A percentile compares a stretch with the other conserved stretches of the same genome.
Conservation (phyloP, 768 basidiomycete species). For the Auricularia auricula-judae region DNA sequence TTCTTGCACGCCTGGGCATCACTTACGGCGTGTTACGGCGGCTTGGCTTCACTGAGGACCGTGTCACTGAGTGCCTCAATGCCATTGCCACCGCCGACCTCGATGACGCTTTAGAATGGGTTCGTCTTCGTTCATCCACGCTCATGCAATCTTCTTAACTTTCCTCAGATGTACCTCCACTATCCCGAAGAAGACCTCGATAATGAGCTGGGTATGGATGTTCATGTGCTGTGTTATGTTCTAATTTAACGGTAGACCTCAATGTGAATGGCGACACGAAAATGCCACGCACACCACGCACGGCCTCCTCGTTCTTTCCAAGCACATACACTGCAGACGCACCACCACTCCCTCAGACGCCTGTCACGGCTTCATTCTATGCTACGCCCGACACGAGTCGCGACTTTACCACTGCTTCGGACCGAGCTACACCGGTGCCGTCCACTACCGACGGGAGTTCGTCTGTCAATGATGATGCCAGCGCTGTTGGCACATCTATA, state of each 20-base stretch:
- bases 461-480: background rate
- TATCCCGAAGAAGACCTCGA: slow-evolving; percentile 50
- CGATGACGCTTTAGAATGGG: slow-evolving; percentile 92
- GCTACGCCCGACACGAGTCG: slow-evolving; percentile 1
- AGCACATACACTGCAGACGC: background rate
- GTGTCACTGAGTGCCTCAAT: slow-evolving; percentile 61
- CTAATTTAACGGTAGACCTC: background rate
- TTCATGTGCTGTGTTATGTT: too few relatives aligned
- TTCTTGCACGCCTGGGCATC: slow-evolving; percentile 55
- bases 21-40: slow-evolving; percentile 73
- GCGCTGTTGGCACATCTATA: background rate
- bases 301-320: slow-evolving; percentile 1
- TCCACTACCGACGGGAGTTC: background rate
- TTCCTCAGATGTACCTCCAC: slow-evolving; percentile 48
- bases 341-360: slow-evolving; percentile 4
- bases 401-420: background rate
- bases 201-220: slow-evolving; percentile 11
- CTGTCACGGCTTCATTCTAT: background rate
- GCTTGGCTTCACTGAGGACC: slow-evolving; percentile 60
- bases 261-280: background rate
- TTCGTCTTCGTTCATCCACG: slow-evolving; percentile 23
- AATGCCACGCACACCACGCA: slow-evolving; percentile 3
- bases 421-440: background rate
- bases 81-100: slow-evolving; percentile 55
- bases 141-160: background rate